Evolutionary conservation across 345 rosid species (phyloP), one percentile per base, ranked within the genome.

Genomic region (Tarenaya hassleriana): DNA sequence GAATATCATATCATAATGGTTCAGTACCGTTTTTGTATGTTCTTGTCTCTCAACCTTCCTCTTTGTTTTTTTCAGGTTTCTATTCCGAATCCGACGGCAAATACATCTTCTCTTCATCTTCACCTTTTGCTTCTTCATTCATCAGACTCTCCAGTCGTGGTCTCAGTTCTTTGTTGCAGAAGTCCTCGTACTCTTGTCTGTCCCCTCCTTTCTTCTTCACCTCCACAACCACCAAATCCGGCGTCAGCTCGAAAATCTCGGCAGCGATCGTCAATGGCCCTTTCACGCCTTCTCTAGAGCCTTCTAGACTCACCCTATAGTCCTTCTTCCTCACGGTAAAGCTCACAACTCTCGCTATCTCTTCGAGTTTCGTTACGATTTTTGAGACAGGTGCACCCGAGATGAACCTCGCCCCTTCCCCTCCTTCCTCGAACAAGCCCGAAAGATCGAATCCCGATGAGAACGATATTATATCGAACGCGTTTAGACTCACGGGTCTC

Each of bases 161-260:
- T 74, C 61, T 81, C 69, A 89, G 70, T 60, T 89, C 84, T 50
- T 53, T 79, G 20, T 73, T 65, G 52, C 83, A 83, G 31, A 89
- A 89, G 13, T 86, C 97, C 34, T 83, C 97, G 13, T 81, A 89
- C 68, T 89, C 95, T 50, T 72, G 81, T 68, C 31, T 78, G 29
- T 86, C 76, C 11, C 97, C 97, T 33, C 90, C 85, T 74, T 80
- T 86, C 83, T 81, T 86, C 84, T 75, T 89, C 34, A 86, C 83
- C 69, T 89, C 94, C 57, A 89, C 81, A 24, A 89, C 83, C 43
- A 77, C 88, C 73, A 89, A 72, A 12, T 62, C 48, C 16, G 88
- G 64, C 9, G 85, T 84, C 42, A 82, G 40, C 60, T 79, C 85
- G 20, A 79, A 79, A 40, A 82, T 79, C 77, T 82, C 89, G 4